phyloP scores from a whole-genome alignment of 768 basidiomycete species.

The Sporobolomyces pararoseus region DNA sequence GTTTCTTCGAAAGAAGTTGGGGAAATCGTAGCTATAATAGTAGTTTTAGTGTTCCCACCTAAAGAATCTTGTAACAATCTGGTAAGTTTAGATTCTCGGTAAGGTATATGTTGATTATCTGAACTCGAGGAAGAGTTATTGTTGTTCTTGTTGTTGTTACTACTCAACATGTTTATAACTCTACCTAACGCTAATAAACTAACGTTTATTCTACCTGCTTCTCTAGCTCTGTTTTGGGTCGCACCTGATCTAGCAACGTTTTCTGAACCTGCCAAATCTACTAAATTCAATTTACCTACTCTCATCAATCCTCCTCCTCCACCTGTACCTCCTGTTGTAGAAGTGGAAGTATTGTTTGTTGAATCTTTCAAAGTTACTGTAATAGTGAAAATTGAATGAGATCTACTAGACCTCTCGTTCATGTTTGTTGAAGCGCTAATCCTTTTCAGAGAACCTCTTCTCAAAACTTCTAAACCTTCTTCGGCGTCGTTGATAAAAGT shows the following conservation, averaged over 20 bases:
- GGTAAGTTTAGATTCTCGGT: conserved; percentile 95
- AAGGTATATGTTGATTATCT: conserved; percentile 82
- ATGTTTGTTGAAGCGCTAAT: conserved; percentile 95
- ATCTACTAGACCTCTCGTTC: conserved; percentile 85
- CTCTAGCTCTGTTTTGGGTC: conserved; percentile 86
- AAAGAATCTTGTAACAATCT: conserved; percentile 98
- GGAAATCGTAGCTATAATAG: conserved; percentile 93
- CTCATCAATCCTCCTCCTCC: conserved; percentile 54
- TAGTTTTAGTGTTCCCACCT: conserved; percentile 93
- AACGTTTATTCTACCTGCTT: conserved; percentile 99
- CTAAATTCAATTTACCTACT: conserved; percentile 92
- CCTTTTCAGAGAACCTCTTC: conserved; percentile 81
- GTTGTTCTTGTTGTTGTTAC: too few species aligned
- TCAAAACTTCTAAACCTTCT: conserved; percentile 76
- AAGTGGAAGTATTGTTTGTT: too few species aligned
- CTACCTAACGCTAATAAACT: conserved; percentile 92
- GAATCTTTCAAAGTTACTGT: conserved; percentile 89
- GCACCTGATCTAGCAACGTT: conserved; percentile 95
- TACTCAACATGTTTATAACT: conserved; percentile 93
- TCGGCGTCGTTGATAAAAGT: conserved; percentile 72
- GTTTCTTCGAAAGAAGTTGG: conserved; percentile 97
- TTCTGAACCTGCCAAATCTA: conserved; percentile 95
- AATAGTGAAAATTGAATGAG: conserved; percentile 96
- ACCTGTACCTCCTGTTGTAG: conserved; percentile 46
- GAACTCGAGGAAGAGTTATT: too few species aligned